Evolutionary conservation across 805 yeast species (phyloP).

Genomic region (Yarrowia bubula): DNA sequence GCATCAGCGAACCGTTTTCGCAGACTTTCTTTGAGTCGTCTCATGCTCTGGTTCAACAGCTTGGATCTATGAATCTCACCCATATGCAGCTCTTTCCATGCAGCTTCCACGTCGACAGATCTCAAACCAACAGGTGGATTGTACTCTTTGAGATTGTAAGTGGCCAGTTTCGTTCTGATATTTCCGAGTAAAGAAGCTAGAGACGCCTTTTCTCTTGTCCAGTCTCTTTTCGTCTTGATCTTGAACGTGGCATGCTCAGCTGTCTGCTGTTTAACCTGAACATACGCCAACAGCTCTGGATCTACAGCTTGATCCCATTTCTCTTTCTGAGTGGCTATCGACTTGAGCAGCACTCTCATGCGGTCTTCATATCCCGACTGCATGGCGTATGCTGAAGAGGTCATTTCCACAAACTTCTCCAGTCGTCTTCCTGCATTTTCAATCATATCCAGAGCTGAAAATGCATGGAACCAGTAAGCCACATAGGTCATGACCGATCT

Average conservation of each 20-base stretch:
- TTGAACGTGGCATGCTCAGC: constrained; percentile 37
- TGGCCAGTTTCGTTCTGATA: constrained; percentile 42
- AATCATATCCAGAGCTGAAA: constrained; percentile 41
- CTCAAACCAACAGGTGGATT: constrained; percentile 40
- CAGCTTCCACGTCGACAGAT: constrained; percentile 37
- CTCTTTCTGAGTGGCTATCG: constrained; percentile 31
- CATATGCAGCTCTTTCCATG: constrained; percentile 39
- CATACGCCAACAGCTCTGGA: constrained; percentile 32
- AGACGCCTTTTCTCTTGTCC: constrained; percentile 43
- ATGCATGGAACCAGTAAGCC: constrained; percentile 56
- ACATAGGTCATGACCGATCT: constrained; percentile 57
- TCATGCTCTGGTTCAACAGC: constrained; percentile 37
- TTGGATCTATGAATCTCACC: constrained; percentile 40
- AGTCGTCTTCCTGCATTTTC: constrained; percentile 43
- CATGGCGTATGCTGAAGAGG: constrained; percentile 38
- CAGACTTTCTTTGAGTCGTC: constrained; percentile 40
- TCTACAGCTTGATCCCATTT: constrained; percentile 37
- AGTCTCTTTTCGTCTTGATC: constrained; percentile 38
- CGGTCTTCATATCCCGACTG: constrained; percentile 40
- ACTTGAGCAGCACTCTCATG: constrained; percentile 35
- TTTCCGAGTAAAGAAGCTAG: constrained; percentile 41
- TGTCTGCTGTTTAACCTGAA: constrained; percentile 36
- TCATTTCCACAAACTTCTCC: constrained; percentile 41
- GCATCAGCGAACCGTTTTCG: constrained; percentile 39
- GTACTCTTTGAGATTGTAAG: constrained; percentile 40